A percentile compares a stretch with the other conserved stretches of the same genome.
These are phyloP conservation scores for Aureobasidium sp. DNA, from an alignment of 2,329 filamentous ascomycete species.

Conservation along the genomic window DNA sequence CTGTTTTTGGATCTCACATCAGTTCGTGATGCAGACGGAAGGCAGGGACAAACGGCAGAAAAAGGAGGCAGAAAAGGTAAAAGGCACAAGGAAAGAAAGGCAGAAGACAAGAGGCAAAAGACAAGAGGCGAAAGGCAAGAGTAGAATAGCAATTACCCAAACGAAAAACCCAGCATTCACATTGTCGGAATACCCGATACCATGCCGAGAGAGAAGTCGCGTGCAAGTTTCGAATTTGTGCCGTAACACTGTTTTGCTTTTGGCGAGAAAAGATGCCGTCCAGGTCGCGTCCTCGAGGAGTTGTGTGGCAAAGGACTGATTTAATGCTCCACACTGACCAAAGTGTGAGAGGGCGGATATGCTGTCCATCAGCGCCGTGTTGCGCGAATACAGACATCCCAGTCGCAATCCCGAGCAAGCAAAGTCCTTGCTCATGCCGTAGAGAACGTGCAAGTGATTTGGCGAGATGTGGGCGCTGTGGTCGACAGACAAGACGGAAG, in stretches of 20 bases:
- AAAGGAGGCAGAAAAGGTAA: too few relatives aligned
- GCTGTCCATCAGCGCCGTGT: slow-evolving; percentile 23
- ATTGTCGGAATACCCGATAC: slow-evolving; percentile 33
- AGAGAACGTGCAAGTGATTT: slow-evolving; percentile 27
- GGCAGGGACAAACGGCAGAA: too few relatives aligned
- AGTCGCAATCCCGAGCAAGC: slow-evolving; percentile 29
- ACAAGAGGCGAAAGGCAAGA: too few relatives aligned
- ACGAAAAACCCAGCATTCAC: slow-evolving; percentile 43
- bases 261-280: slow-evolving; percentile 21
- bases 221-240: slow-evolving; percentile 20
- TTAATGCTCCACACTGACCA: slow-evolving; percentile 25
- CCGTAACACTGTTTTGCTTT: slow-evolving; percentile 20
- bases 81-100: not conserved
- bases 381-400: slow-evolving; percentile 24
- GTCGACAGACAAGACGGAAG: slow-evolving; percentile 24
- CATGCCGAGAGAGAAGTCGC: slow-evolving; percentile 23
- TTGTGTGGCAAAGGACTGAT: slow-evolving; percentile 27
- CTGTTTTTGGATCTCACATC: not conserved
- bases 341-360: slow-evolving; percentile 24
- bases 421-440: slow-evolving; percentile 31
- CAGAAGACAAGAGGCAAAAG: too few relatives aligned
- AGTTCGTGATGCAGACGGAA: too few relatives aligned
- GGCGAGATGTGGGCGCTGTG: slow-evolving; percentile 17
- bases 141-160: slow-evolving; percentile 25
- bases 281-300: slow-evolving; percentile 28